Evolutionary conservation across 2,329 filamentous ascomycete species (phyloP), one percentile per base, ranked within the genome.

Genomic region (Pyrenophora teres): DNA sequence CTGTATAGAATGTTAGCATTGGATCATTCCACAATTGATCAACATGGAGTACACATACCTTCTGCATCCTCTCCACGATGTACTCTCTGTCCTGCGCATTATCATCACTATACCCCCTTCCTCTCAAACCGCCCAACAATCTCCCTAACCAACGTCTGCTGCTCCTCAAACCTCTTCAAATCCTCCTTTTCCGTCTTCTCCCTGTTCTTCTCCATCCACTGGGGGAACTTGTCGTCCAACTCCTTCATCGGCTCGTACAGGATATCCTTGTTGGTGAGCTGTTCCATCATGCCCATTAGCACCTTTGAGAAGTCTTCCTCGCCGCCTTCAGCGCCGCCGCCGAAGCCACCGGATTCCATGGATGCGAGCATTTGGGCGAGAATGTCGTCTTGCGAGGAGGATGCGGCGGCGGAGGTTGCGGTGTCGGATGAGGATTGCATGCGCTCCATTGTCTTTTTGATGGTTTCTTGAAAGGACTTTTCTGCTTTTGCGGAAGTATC

Each of bases 231-330:
- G 46, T 90, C 88, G 72, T 96, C 79, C 40, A 99, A 79, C 76
- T 99, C 94, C 78, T 96, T 96, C 92, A 99, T 97, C 2, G 94
- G 94, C 77, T 99, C 93, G 72, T 97, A 97, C 43, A 99, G 77
- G 57, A 99, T 97, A 63, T 97, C 94, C 79, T 96, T 97, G 75
- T 96, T 96, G 3, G 94, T 97, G 57, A 99, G 82, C 74, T 99
- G 92, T 77, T 97, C 91, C 93, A 99, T 97, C 91, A 97, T 96
- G 46, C 89, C 90, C 82, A 96, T 85, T 53, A 99, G 83, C 86
- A 97, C 91, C 77, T 96, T 93, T 50, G 90, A 92, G 66, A 97
- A 89, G 63, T 96, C 92, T 64, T 94, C 92, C 50, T 97, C 91
- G 53, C 78, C 77, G 8, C 67, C 72, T 13, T 83, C 87, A 15